A percentile compares a stretch with the other conserved stretches of the same genome.
These are phyloP conservation scores for Lathyrus sativus DNA, from an alignment of 306 rosid genomes.

Conservation along the genomic window DNA sequence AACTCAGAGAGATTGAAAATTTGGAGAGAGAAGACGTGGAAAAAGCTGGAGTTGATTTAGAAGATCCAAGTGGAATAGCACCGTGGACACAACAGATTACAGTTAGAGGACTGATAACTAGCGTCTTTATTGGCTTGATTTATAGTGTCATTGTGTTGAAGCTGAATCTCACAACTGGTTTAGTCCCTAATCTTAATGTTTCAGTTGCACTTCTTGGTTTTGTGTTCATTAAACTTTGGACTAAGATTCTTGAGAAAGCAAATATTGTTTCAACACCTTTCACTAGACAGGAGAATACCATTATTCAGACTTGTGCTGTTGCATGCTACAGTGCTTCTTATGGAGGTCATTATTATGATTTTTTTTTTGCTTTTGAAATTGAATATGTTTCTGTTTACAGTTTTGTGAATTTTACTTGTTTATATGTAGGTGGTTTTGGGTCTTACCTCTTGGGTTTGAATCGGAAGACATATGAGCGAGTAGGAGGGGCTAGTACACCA, in stretches of 20 bases:
- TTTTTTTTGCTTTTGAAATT: background rate
- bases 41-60: slow-evolving; percentile 44
- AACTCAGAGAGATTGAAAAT: slow-evolving; percentile 49
- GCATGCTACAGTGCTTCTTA: slow-evolving; percentile 83
- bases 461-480: slow-evolving; percentile 68
- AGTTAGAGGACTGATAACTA: slow-evolving; percentile 65
- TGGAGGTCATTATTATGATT: slow-evolving; percentile 58
- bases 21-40: slow-evolving; percentile 45
- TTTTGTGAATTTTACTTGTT: slow-evolving; percentile 18
- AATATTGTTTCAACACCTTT: slow-evolving; percentile 72
- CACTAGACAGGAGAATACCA: slow-evolving; percentile 85
- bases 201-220: slow-evolving; percentile 92
- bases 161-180: slow-evolving; percentile 81
- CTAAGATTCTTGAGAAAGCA: slow-evolving; percentile 67
- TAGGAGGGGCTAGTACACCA: slow-evolving; percentile 66
- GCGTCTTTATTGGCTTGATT: slow-evolving; percentile 62
- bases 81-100: slow-evolving; percentile 79
- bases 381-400: background rate
- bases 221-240: slow-evolving; percentile 74
- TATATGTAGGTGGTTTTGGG: slow-evolving; percentile 81
- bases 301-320: slow-evolving; percentile 90
- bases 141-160: slow-evolving; percentile 82
- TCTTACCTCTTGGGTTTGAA: slow-evolving; percentile 79
- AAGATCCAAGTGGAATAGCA: slow-evolving; percentile 49
- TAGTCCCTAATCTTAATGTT: slow-evolving; percentile 91